Evolutionary conservation across 2,329 filamentous ascomycete genomes (phyloP), one percentile per base, ranked within the genome.

Genomic region (Neodidymelliopsis sp.): DNA sequence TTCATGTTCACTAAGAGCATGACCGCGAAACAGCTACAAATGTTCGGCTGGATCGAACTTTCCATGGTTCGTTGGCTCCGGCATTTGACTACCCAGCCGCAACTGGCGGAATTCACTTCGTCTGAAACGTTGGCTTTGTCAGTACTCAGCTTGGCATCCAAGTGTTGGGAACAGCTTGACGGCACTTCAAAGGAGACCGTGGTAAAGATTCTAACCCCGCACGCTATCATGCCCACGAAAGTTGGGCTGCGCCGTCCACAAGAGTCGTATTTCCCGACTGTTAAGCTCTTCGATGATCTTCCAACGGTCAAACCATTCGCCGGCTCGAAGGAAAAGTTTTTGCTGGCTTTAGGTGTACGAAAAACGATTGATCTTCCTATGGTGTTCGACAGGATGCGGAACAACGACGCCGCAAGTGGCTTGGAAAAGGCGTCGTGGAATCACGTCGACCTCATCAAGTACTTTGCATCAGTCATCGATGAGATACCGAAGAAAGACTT

Each of bases 341-440:
- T 99, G 31, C 76, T 82, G 2, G 84, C 89, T 2, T 78, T 99
- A 23, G 93, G 94, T 3, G 92, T 99, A 19, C 86, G 94, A 50
- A 97, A 97, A 76, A 99, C 94, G 0, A 87, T 99, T 15, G 94
- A 99, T 60, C 78, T 99, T 2, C 91, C 91, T 23, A 93, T 95
- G 22, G 95, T 99, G 22, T 97, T 99, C 64, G 88, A 89, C 18
- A 84, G 93, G 33, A 81, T 99, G 31, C 81, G 97, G 59, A 86
- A 82, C 40, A 80, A 82, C 12, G 78, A 84, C 0, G 66, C 77
- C 11, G 72, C 71, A 8, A 77, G 79, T n/a, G 54, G 72, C 2
- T 67, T 75, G 15, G 81, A 81, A 19, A 78, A 77, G 16, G 74
- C 77, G 16, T 81, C 86, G 70, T 96, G 90, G 90, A 97, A 91